Conservation (phyloP, 2,329 filamentous ascomycete species). For the Calonectria pseudoturangicola region DNA sequence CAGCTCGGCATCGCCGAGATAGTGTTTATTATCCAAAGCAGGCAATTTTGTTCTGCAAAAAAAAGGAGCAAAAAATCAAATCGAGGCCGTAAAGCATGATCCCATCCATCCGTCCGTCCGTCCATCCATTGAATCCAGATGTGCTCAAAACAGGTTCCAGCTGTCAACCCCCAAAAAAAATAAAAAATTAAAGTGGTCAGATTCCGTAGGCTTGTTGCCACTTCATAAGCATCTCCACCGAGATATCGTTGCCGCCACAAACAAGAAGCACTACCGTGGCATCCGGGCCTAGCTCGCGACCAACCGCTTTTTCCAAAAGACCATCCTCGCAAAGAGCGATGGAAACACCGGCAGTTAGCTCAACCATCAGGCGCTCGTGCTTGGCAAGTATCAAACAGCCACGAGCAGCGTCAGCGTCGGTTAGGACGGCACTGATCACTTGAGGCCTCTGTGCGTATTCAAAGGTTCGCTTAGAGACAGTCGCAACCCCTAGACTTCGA, state of each 20-base stretch:
- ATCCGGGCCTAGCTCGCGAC: slow-evolving; percentile 48
- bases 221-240: slow-evolving; percentile 56
- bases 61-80: slow-evolving; percentile 10
- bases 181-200: background rate
- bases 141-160: slow-evolving; percentile 9
- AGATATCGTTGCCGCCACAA: slow-evolving; percentile 59
- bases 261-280: slow-evolving; percentile 57
- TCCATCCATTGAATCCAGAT: slow-evolving; percentile 1
- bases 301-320: slow-evolving; percentile 44
- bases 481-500: slow-evolving; percentile 80
- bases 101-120: background rate
- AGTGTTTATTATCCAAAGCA: slow-evolving; percentile 5
- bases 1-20: slow-evolving; percentile 21
- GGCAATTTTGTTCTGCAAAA: slow-evolving; percentile 17
- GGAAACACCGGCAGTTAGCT: slow-evolving; percentile 56
- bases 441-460: slow-evolving; percentile 54
- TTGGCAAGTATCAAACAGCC: slow-evolving; percentile 55
- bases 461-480: slow-evolving; percentile 73
- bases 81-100: slow-evolving; percentile 13
- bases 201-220: slow-evolving; percentile 47
- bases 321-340: slow-evolving; percentile 56
- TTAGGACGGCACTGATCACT: slow-evolving; percentile 53
- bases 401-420: slow-evolving; percentile 54
- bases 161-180: slow-evolving; percentile 1
- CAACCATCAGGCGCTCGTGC: slow-evolving; percentile 57